Evolutionary conservation across 352 stramenopile genomes (phyloP).

Genomic region (Pythium folliculosum): DNA sequence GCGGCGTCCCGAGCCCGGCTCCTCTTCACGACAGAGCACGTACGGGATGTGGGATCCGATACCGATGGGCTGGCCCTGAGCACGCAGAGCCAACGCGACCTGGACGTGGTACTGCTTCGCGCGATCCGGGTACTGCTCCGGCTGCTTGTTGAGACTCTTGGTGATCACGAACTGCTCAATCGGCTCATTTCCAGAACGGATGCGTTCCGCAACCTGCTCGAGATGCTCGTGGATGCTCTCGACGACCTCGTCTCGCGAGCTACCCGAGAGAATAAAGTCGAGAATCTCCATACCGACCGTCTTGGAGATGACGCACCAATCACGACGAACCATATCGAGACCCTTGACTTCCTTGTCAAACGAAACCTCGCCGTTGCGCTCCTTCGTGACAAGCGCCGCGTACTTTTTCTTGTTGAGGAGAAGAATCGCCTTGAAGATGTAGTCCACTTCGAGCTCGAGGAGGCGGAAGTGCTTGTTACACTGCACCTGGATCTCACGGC

Average conservation of each 20-base stretch:
- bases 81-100: constrained; percentile 96
- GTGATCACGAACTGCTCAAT: constrained; percentile 99
- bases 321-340: constrained; percentile 96
- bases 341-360: constrained; percentile 98
- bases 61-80: constrained; percentile 95
- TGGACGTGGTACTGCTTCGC: constrained; percentile 97
- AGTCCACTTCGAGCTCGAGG: constrained; percentile 99
- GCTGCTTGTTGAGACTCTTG: constrained; percentile 99
- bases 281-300: constrained; percentile 95
- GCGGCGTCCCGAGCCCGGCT: constrained; percentile 65
- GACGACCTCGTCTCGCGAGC: constrained; percentile 94
- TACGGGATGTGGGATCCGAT: constrained; percentile 99
- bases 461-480: constrained; percentile 99
- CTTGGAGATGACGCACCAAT: constrained; percentile 99
- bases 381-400: constrained; percentile 94
- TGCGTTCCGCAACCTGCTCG: constrained; percentile 88
- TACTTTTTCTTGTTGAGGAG: constrained; percentile 99
- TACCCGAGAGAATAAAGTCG: constrained; percentile 97
- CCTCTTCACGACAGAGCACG: constrained; percentile 93
- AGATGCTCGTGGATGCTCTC: constrained; percentile 97
- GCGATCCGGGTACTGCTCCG: constrained; percentile 96
- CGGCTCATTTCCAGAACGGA: constrained; percentile 93
- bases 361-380: constrained; percentile 59
- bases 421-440: constrained; percentile 99
- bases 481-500: constrained; percentile 95